phyloP scores from a whole-genome alignment of 495 filamentous ascomycete genomes.

The Penicillium argentinense region DNA sequence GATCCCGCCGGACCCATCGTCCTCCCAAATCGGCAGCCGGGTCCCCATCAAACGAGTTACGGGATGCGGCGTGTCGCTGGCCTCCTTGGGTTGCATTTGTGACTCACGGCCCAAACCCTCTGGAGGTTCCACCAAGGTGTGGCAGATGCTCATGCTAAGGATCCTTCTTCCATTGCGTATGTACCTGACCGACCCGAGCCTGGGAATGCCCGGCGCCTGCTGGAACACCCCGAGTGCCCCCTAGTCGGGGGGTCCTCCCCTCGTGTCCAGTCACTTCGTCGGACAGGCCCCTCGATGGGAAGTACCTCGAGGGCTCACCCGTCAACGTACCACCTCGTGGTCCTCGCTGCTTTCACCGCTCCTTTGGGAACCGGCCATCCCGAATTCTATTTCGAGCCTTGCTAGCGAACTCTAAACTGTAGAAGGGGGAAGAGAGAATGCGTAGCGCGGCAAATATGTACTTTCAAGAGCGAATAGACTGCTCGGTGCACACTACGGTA shows the following conservation, averaged over 20 bases:
- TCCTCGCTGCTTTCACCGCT: constrained; percentile 22
- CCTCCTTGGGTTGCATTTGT: background rate
- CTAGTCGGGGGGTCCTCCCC: background rate
- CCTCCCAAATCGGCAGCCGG: background rate
- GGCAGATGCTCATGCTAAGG: background rate
- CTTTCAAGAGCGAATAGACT: background rate
- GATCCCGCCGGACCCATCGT: background rate
- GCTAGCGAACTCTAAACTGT: background rate
- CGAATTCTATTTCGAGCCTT: constrained; percentile 4
- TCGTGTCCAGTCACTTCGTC: constrained; percentile 4
- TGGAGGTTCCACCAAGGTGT: background rate
- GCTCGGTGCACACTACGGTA: background rate
- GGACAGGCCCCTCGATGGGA: background rate
- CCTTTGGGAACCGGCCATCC: constrained; percentile 5
- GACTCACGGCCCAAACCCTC: constrained; percentile 3
- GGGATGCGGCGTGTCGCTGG: background rate
- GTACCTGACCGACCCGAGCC: background rate
- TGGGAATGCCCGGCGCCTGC: constrained; percentile 4
- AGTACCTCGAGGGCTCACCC: too few species aligned
- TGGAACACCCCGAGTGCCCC: constrained; percentile 5
- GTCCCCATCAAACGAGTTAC: background rate
- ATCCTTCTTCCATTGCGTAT: background rate
- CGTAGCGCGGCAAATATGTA: background rate
- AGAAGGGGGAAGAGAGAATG: background rate
- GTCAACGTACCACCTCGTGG: constrained; percentile 5